Percentiles rank a stretch among this genome's conserved stretches.
Conservation (phyloP, 176 grass and related monocot genomes). For the Cenchrus fungigraminus region DNA sequence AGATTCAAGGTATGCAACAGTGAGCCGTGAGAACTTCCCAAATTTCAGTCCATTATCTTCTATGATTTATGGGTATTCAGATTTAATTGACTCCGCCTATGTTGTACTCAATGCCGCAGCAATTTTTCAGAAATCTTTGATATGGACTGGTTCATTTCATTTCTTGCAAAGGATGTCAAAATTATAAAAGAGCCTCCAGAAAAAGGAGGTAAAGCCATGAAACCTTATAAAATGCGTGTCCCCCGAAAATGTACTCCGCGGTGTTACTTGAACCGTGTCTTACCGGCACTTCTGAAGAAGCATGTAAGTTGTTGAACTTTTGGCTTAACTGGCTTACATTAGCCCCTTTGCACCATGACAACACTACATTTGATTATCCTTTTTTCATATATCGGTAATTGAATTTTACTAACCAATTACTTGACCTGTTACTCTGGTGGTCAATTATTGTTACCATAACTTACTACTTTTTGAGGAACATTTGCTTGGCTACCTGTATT, state of each 20-base stretch:
- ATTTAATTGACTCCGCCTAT: constrained; percentile 19
- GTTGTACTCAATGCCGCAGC: constrained; percentile 51
- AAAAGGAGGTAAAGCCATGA: constrained; percentile 54
- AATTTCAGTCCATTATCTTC: not conserved
- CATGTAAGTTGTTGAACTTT: constrained; percentile 55
- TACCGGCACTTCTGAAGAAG: constrained; percentile 81
- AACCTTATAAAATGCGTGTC: constrained; percentile 70
- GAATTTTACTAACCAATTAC: not conserved
- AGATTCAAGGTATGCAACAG: constrained; percentile 69
- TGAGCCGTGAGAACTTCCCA: not conserved
- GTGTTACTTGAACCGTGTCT: constrained; percentile 74
- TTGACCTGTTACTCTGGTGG: constrained; percentile 6
- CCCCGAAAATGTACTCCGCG: constrained; percentile 71
- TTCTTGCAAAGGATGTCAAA: constrained; percentile 66
- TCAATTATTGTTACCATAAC: not conserved
- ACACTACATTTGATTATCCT: not conserved
- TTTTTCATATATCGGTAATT: constrained; percentile 7
- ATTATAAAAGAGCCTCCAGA: constrained; percentile 74
- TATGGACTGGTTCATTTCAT: constrained; percentile 72
- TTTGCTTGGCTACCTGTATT: constrained; percentile 19
- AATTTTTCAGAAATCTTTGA: constrained; percentile 90
- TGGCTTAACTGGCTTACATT: not conserved
- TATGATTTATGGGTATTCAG: constrained; percentile 19
- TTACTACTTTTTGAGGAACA: not conserved
- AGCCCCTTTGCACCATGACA: not conserved